These are phyloP conservation scores for Trametes pubescens DNA, from an alignment of 1,284 basidiomycete genomes.

Conservation along the genomic window DNA sequence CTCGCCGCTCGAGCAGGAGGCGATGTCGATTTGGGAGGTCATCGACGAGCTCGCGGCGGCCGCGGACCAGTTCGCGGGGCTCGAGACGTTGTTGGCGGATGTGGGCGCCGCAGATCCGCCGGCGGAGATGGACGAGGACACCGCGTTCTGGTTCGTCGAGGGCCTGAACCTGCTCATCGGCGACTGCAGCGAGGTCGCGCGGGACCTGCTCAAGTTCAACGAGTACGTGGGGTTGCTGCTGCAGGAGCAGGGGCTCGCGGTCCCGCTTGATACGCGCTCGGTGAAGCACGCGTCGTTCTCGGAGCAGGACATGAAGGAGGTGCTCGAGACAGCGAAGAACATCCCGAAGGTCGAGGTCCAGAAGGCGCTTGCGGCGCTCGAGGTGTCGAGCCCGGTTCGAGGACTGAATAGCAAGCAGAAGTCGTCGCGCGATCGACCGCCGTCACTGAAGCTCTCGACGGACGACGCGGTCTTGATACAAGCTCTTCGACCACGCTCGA, in stretches of 20 bases:
- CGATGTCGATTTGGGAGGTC: constrained; percentile 26
- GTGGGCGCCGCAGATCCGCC: constrained; percentile 6
- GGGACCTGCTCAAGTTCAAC: constrained; percentile 28
- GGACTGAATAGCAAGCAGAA: constrained; percentile 3
- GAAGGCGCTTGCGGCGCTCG: constrained; percentile 24
- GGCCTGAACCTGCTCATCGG: constrained; percentile 29
- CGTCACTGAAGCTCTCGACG: constrained; percentile 29
- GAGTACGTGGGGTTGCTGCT: constrained; percentile 26
- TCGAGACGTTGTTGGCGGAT: constrained; percentile 19
- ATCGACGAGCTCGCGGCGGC: constrained; percentile 30
- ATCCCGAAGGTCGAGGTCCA: constrained; percentile 23
- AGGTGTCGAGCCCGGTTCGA: constrained; percentile 15
- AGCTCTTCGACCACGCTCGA: constrained; percentile 22
- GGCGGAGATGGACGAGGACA: constrained; percentile 28
- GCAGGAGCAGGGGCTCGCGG: constrained; percentile 10
- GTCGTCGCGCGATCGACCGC: constrained; percentile 25
- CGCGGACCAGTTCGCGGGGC: constrained; percentile 21
- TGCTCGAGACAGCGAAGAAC: constrained; percentile 21
- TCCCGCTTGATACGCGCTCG: constrained; percentile 5
- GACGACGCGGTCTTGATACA: constrained; percentile 28
- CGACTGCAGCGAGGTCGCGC: constrained; percentile 29
- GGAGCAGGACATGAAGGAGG: constrained; percentile 30
- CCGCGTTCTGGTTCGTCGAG: constrained; percentile 28
- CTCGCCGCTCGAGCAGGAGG: constrained; percentile 33
- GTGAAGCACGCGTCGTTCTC: constrained; percentile 29